These are phyloP conservation scores for Berkeleyomyces basicola DNA, from an alignment of 2,329 filamentous ascomycete species.

Conservation along the genomic window DNA sequence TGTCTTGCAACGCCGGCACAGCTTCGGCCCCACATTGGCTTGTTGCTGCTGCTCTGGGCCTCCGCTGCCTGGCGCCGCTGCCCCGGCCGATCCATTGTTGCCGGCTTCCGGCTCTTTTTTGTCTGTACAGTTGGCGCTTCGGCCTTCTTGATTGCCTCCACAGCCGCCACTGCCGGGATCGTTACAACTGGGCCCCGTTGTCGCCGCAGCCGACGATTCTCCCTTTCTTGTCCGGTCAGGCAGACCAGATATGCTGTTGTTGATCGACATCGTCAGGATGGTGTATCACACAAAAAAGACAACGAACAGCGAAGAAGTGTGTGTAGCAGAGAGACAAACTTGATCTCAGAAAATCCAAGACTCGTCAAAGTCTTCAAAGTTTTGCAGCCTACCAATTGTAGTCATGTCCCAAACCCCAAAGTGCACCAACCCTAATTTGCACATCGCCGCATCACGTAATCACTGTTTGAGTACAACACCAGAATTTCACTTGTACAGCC, in stretches of 20 bases:
- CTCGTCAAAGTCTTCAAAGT: neutral
- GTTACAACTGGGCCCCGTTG: neutral
- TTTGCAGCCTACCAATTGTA: neutral
- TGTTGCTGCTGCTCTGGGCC: neutral
- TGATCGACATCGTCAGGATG: neutral
- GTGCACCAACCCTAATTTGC: neutral
- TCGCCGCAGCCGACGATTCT: neutral
- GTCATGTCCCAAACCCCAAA: neutral
- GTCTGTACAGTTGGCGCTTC: neutral
- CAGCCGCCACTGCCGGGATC: neutral
- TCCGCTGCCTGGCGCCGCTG: neutral
- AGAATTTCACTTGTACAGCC: neutral
- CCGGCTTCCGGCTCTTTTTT: neutral
- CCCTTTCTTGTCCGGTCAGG: neutral
- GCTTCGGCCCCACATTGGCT: conserved; percentile 5
- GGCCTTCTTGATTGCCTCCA: neutral
- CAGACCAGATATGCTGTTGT: neutral
- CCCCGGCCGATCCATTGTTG: neutral
- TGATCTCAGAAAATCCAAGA: neutral
- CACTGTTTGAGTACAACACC: neutral
- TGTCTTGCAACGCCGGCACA: conserved; percentile 11
- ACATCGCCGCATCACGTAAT: no score
- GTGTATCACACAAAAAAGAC: neutral
- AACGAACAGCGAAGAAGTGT: neutral
- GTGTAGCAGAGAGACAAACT: neutral